phyloP scores from a whole-genome alignment of 495 filamentous ascomycete genomes.

The Aspergillus sclerotioniger region DNA sequence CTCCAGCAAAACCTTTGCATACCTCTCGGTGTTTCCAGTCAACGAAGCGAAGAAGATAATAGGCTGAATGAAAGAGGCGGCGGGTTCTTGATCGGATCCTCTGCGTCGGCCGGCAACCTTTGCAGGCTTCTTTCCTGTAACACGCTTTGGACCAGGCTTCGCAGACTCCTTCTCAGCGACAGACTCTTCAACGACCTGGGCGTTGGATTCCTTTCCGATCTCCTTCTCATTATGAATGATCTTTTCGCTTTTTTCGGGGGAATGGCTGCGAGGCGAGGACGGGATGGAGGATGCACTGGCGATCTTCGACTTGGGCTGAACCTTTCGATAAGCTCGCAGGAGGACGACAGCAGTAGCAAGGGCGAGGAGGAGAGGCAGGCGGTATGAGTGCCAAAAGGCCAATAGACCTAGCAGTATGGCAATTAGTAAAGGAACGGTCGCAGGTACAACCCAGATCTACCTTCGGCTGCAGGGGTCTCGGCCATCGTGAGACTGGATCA shows the following conservation, averaged over 20 bases:
- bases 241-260: slow-evolving; percentile 28
- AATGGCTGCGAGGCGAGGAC: slow-evolving; percentile 33
- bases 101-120: slow-evolving; percentile 27
- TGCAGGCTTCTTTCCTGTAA: slow-evolving; percentile 36
- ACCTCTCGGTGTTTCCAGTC: slow-evolving; percentile 72
- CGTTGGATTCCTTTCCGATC: slow-evolving; percentile 2
- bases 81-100: slow-evolving; percentile 19
- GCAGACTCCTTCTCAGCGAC: slow-evolving; percentile 9
- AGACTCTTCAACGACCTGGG: slow-evolving; percentile 12
- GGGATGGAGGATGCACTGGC: slow-evolving; percentile 33
- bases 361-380: slow-evolving; percentile 35
- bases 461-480: slow-evolving; percentile 9
- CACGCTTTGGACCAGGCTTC: slow-evolving; percentile 38
- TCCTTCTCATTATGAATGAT: slow-evolving; percentile 10
- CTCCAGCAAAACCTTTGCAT: slow-evolving; percentile 57
- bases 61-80: slow-evolving; percentile 57
- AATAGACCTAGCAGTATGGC: slow-evolving; percentile 25
- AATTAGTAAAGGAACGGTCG: not conserved
- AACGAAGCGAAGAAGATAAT: slow-evolving; percentile 87
- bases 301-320: slow-evolving; percentile 28
- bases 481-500: slow-evolving; percentile 10
- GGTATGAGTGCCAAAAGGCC: slow-evolving; percentile 42
- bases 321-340: slow-evolving; percentile 26
- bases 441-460: not conserved
- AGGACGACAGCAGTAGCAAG: slow-evolving; percentile 25